Percentiles rank a stretch among this genome's conserved stretches.
Evolutionary conservation across 148 eudicot genomes (phyloP).

Genomic region (Nyssa sinensis): DNA sequence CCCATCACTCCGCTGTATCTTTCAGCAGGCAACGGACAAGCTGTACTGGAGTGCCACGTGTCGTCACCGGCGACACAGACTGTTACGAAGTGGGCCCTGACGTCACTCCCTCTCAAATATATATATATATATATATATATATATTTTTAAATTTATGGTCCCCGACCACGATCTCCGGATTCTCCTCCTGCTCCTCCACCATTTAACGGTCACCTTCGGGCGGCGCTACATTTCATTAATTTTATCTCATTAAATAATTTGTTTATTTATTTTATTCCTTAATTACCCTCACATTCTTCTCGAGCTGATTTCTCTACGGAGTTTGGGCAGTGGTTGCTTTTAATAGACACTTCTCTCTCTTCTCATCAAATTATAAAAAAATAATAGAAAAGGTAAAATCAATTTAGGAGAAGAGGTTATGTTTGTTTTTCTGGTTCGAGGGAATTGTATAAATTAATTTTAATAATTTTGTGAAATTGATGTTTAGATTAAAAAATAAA

Average conservation of each 20-base stretch:
- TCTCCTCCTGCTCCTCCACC: background rate
- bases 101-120: background rate
- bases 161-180: conserved; percentile 23
- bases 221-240: conserved; percentile 12
- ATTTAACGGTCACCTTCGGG: conserved; percentile 15
- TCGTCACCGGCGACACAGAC: background rate
- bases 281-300: background rate
- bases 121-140: background rate
- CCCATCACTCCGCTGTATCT: background rate
- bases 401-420: too few species aligned
- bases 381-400: too few species aligned
- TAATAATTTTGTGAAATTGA: too few species aligned
- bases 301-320: too few species aligned
- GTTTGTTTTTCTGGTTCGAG: too few species aligned
- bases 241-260: too few species aligned
- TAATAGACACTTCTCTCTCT: too few species aligned
- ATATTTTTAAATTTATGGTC: conserved; percentile 8
- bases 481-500: too few species aligned
- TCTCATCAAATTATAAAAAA: too few species aligned
- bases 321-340: too few species aligned
- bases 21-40: background rate
- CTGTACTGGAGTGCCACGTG: background rate
- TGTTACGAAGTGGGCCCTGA: background rate
- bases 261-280: background rate
- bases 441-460: too few species aligned